Percentiles rank a stretch among this genome's conserved stretches.
phyloP scores from a whole-genome alignment of 306 rosid species.

The Erythrophleum fordii region DNA sequence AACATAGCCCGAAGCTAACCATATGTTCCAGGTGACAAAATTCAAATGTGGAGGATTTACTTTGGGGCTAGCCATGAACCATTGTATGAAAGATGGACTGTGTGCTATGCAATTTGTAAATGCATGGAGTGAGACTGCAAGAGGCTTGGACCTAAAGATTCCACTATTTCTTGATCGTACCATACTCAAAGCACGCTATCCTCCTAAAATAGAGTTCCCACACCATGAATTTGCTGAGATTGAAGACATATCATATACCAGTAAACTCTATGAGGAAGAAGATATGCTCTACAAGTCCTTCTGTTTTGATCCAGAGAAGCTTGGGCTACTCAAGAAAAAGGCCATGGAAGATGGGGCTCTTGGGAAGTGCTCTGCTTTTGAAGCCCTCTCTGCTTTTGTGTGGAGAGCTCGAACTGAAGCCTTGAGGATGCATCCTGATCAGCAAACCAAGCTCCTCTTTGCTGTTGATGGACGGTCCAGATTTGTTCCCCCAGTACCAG shows the following conservation, averaged over 20 bases:
- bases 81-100: conserved; percentile 63
- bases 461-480: conserved; percentile 78
- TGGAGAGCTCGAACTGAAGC: conserved; percentile 83
- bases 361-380: conserved; percentile 62
- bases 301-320: conserved; percentile 58
- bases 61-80: conserved; percentile 57
- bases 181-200: conserved; percentile 68
- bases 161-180: conserved; percentile 67
- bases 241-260: conserved; percentile 63
- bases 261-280: conserved; percentile 54
- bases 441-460: conserved; percentile 76
- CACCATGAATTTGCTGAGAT: conserved; percentile 74
- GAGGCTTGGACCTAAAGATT: conserved; percentile 61
- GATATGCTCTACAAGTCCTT: conserved; percentile 61
- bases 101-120: conserved; percentile 64
- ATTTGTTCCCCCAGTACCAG: conserved; percentile 70
- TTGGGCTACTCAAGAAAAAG: conserved; percentile 58
- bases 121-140: conserved; percentile 67
- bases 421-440: conserved; percentile 63
- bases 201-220: conserved; percentile 60
- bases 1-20: neutral
- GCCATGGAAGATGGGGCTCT: conserved; percentile 65
- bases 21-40: conserved; percentile 51
- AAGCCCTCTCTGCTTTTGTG: conserved; percentile 78
- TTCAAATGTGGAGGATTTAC: conserved; percentile 69